phyloP scores from a whole-genome alignment of 2,329 filamentous ascomycete genomes.

The Sporothrix phasma region DNA sequence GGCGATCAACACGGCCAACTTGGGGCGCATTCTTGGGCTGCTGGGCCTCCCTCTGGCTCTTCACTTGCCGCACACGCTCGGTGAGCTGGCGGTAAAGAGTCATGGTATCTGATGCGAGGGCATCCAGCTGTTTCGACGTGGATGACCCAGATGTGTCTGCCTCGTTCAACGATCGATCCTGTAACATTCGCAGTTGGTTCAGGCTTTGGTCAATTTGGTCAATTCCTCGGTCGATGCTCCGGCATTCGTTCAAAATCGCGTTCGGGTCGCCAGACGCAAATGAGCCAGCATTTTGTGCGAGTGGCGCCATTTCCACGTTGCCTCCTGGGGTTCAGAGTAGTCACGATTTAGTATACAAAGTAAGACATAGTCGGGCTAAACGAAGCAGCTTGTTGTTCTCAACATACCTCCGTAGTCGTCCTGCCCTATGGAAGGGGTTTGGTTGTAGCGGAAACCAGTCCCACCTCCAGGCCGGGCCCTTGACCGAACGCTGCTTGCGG shows the following conservation, averaged over 20 bases:
- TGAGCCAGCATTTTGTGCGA: conserved; percentile 41
- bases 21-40: conserved; percentile 67
- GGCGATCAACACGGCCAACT: conserved; percentile 69
- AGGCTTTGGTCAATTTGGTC: conserved; percentile 64
- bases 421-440: conserved; percentile 25
- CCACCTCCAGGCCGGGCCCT: conserved; percentile 25
- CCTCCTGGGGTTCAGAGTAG: conserved; percentile 25
- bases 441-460: conserved; percentile 21
- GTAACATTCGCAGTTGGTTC: conserved; percentile 59
- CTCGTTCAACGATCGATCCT: conserved; percentile 62
- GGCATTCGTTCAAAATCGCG: conserved; percentile 74
- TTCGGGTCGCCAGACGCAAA: conserved; percentile 51
- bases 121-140: conserved; percentile 60
- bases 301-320: conserved; percentile 62
- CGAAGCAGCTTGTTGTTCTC: too few species aligned
- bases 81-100: conserved; percentile 69
- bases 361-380: background rate
- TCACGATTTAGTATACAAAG: background rate
- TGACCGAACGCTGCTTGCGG: conserved; percentile 25
- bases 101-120: conserved; percentile 70
- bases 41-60: conserved; percentile 62
- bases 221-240: conserved; percentile 68
- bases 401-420: conserved; percentile 31
- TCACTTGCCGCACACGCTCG: conserved; percentile 69
- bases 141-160: conserved; percentile 59